Conservation (phyloP, 1,284 basidiomycete genomes). For the Hemileia vastatrix region DNA sequence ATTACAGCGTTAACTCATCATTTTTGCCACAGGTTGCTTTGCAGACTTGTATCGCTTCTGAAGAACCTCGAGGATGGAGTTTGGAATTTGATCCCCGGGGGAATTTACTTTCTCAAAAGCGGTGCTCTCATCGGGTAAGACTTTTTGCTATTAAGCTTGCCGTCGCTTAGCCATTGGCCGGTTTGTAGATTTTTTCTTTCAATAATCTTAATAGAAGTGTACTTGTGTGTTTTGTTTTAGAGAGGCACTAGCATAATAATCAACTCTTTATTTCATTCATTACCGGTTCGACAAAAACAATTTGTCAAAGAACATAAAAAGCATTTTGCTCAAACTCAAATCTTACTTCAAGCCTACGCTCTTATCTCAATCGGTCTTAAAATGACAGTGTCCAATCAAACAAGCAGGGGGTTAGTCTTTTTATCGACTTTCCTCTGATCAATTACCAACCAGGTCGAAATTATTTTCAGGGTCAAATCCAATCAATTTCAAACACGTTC, state of each 20-base stretch:
- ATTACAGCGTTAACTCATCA: background rate
- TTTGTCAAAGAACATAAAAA: constrained; percentile 80
- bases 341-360: constrained; percentile 77
- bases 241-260: constrained; percentile 77
- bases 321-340: constrained; percentile 76
- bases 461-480: constrained; percentile 52
- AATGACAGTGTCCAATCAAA: constrained; percentile 64
- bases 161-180: background rate
- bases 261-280: constrained; percentile 62
- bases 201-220: constrained; percentile 47
- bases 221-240: constrained; percentile 46
- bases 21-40: constrained; percentile 8
- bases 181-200: constrained; percentile 22
- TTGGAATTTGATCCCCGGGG: constrained; percentile 22
- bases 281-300: constrained; percentile 87
- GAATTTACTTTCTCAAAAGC: constrained; percentile 20
- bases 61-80: constrained; percentile 20
- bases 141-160: background rate
- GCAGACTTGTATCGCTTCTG: constrained; percentile 12
- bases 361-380: constrained; percentile 61
- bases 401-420: constrained; percentile 58
- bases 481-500: constrained; percentile 67
- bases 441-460: constrained; percentile 11
- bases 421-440: background rate
- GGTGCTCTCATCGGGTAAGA: constrained; percentile 16